These are phyloP conservation scores for Volvox carteri DNA, from an alignment of 163 green algal species.

Conservation along the genomic window DNA sequence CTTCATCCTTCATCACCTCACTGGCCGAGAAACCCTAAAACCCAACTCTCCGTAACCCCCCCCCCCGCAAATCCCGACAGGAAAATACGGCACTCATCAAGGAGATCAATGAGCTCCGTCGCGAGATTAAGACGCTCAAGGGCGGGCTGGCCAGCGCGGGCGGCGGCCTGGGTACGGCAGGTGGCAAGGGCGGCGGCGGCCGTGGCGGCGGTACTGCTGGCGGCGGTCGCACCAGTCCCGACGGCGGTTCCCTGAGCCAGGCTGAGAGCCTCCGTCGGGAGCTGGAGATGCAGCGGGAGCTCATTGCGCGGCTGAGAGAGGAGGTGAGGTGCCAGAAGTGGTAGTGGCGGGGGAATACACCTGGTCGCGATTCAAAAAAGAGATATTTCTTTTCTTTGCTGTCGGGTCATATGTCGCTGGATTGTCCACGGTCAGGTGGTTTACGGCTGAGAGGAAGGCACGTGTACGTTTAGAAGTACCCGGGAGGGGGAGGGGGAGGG, in stretches of 20 bases:
- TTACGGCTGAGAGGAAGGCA: too few relatives aligned
- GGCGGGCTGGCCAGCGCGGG: slow-evolving; percentile 22
- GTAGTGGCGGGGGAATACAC: not conserved
- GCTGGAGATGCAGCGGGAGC: slow-evolving; percentile 80
- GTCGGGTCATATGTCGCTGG: too few relatives aligned
- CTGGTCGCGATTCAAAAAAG: not conserved
- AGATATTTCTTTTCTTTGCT: too few relatives aligned
- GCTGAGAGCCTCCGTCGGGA: slow-evolving; percentile 65
- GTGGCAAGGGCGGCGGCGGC: not conserved
- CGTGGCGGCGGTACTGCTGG: not conserved
- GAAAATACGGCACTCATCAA: slow-evolving; percentile 92
- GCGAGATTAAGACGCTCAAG: slow-evolving; percentile 79
- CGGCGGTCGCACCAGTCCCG: slow-evolving; percentile 21
- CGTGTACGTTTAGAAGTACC: too few relatives aligned
- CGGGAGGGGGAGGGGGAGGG: not conserved
- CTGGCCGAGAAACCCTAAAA: too few relatives aligned
- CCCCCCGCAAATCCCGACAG: too few relatives aligned
- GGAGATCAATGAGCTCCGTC: slow-evolving; percentile 90
- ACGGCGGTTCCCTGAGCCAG: not conserved
- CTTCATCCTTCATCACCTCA: too few relatives aligned
- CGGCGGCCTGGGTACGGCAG: not conserved
- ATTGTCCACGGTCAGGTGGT: too few relatives aligned
- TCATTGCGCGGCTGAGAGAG: slow-evolving; percentile 65
- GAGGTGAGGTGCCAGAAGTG: slow-evolving; percentile 22
- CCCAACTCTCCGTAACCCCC: too few relatives aligned